A percentile compares a stretch with the other conserved stretches of the same genome.
These are phyloP conservation scores for Onygena corvina DNA, from an alignment of 2,329 filamentous ascomycete genomes.

Conservation along the genomic window DNA sequence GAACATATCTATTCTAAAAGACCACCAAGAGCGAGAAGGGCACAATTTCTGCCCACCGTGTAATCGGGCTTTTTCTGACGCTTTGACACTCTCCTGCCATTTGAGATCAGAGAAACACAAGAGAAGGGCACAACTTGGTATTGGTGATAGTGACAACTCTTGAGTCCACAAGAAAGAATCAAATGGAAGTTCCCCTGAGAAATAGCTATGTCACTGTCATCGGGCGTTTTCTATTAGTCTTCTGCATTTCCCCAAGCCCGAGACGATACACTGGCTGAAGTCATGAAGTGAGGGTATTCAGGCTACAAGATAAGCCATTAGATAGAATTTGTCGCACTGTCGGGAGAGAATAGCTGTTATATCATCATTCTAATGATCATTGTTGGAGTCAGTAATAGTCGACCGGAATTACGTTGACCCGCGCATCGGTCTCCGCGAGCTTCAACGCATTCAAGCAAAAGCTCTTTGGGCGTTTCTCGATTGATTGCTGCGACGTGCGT, in stretches of 20 bases:
- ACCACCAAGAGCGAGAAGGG: conserved; percentile 11
- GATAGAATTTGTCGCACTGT: neutral
- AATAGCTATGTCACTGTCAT: no score
- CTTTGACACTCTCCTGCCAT: conserved; percentile 9
- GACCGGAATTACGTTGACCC: conserved; percentile 1
- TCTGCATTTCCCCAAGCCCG: no score
- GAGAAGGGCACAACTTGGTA: neutral
- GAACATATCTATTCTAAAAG: neutral
- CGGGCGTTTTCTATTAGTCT: no score
- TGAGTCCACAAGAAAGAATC: no score
- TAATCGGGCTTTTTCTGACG: conserved; percentile 11
- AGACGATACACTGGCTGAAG: no score
- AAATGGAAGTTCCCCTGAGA: no score
- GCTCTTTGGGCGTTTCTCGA: no score
- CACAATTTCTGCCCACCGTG: conserved; percentile 13
- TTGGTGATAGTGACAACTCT: neutral
- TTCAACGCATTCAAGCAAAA: neutral
- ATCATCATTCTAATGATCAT: no score
- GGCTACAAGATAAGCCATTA: no score
- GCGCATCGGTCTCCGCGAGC: conserved; percentile 1
- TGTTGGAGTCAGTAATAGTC: neutral
- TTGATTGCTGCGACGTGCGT: neutral
- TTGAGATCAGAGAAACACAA: conserved; percentile 1
- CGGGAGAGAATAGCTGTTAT: no score
- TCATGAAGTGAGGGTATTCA: no score